Evolutionary conservation across 208 protist species (phyloP).

Genomic region (Crithidia mellificae): DNA sequence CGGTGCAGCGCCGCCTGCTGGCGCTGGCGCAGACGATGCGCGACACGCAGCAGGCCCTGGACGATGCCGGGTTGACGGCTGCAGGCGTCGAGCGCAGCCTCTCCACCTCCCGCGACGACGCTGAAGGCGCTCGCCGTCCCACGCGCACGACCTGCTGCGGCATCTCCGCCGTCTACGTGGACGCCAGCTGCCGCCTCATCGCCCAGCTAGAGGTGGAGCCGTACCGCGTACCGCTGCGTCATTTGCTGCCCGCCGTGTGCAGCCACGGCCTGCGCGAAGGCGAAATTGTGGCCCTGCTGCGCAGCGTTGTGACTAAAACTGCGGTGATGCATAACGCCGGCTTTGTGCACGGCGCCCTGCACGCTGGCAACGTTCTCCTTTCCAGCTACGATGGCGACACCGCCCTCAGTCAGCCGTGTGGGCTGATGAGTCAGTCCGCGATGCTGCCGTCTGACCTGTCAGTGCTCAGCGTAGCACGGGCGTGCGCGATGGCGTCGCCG

Average conservation of each 20-base stretch:
- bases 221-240: conserved; percentile 57
- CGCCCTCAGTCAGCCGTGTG: conserved; percentile 55
- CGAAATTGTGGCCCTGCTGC: conserved; percentile 55
- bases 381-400: conserved; percentile 69
- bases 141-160: conserved; percentile 49
- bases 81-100: conserved; percentile 1
- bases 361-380: conserved; percentile 76
- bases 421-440: conserved; percentile 41
- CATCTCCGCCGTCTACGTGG: conserved; percentile 52
- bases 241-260: conserved; percentile 55
- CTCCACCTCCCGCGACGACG: background rate
- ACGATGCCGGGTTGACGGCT: conserved; percentile 25
- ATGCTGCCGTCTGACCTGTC: conserved; percentile 32
- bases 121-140: background rate
- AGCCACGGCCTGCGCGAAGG: conserved; percentile 30
- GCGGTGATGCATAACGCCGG: conserved; percentile 55
- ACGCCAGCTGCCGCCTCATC: conserved; percentile 60
- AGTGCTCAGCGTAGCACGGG: conserved; percentile 29
- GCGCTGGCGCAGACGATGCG: conserved; percentile 28
- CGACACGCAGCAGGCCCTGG: conserved; percentile 22
- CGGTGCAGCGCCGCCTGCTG: conserved; percentile 22
- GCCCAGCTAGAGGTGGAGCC: conserved; percentile 62
- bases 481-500: conserved; percentile 25
- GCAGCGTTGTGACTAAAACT: conserved; percentile 48
- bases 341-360: conserved; percentile 75